These are phyloP conservation scores for Beauveria sp. DNA, from an alignment of 2,329 filamentous ascomycete species.

Conservation along the genomic window DNA sequence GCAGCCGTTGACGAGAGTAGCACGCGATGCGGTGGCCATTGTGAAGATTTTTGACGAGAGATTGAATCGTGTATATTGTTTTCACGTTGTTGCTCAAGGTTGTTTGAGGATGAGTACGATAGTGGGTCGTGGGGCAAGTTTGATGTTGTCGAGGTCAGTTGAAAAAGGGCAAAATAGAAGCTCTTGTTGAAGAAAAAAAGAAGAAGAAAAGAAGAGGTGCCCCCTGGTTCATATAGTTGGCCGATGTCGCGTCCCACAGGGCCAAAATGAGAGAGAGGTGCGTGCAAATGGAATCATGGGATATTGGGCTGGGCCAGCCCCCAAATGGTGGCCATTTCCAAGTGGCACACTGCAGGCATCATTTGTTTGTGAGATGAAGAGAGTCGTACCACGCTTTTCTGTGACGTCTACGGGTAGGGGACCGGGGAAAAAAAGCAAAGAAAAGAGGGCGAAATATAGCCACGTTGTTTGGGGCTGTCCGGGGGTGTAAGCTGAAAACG, in stretches of 20 bases:
- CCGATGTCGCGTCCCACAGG: constrained; percentile 2
- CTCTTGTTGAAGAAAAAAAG: too few species aligned
- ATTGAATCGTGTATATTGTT: neutral
- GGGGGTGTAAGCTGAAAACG: neutral
- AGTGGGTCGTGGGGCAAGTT: too few species aligned
- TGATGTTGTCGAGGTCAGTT: too few species aligned
- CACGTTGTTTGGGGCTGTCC: neutral
- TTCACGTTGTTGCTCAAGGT: too few species aligned
- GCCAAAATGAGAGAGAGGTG: constrained; percentile 1
- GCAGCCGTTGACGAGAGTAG: constrained; percentile 16
- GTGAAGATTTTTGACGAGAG: neutral
- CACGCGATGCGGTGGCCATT: constrained; percentile 9
- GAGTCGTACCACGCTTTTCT: too few species aligned
- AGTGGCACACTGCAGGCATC: too few species aligned
- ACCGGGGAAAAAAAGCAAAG: neutral
- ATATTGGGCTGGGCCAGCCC: neutral
- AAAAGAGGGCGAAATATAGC: neutral
- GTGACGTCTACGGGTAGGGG: too few species aligned
- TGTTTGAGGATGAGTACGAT: too few species aligned
- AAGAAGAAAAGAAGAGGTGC: neutral
- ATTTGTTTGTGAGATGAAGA: too few species aligned
- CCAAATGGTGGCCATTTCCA: neutral
- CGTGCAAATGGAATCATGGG: neutral
- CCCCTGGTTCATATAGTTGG: neutral
- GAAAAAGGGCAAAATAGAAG: too few species aligned